Evolutionary conservation across 208 protist species (phyloP), one percentile per base, ranked within the genome.

Genomic region (Leishmania turanica): DNA sequence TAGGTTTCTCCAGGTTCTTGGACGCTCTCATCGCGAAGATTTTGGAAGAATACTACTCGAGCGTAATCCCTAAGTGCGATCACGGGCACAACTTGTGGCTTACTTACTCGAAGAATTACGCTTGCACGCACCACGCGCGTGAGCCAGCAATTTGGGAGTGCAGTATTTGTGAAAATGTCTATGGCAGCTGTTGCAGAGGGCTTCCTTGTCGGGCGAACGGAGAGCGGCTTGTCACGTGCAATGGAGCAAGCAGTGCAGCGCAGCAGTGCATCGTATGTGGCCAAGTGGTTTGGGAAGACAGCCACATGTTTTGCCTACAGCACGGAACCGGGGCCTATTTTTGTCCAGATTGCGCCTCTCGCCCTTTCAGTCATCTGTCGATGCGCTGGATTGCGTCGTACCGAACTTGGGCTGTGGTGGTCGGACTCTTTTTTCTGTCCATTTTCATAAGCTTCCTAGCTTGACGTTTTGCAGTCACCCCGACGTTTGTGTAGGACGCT

Each of bases 111-210:
- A 84, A 79, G 40, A 87, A 88, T 31, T 90, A 88, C 76, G 75
- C 51, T 27, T 97, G 94, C 68, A 85, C 78, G 34, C 87, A 91
- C 60, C 94, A 97, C 82, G 69, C 79, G 24, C 58, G 79, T 27
- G 77, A 92, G 74, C 62, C 77, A 53, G 94, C 90, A 6, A 85
- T 97, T 69, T 97, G 94, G 94, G 91, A 95, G 73, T 97, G 94
- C 70, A 42, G 54, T 13, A 87, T 95, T 69, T 97, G 94, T 77
- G 92, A 94, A 84, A 81, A 87, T 21, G 86, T 93, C 69, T 97
- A 96, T 74, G 92, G 94, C 9, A 84, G 69, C 60, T 95, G 91
- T 79, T 97, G 94, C 54, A 86, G 83, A 78, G 88, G 78, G 58
- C 80, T 88, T 60, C 94, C 94, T 15, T 78, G 85, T 24, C 54